Evolutionary conservation across 345 rosid species (phyloP).

Genomic region (Gossypioides kirkii): DNA sequence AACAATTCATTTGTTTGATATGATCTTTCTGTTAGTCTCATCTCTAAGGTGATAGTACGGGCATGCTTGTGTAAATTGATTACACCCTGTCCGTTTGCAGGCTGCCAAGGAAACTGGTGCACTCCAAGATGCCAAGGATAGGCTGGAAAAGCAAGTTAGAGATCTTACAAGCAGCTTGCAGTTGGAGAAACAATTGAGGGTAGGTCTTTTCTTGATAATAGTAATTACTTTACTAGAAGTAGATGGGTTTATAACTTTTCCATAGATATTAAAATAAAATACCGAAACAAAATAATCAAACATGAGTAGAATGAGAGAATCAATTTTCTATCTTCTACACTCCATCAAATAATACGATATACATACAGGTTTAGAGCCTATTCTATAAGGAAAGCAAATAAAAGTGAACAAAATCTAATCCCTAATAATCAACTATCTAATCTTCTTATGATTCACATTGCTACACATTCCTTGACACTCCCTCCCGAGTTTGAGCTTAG

Average conservation of each 20-base stretch:
- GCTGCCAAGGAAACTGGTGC: constrained; percentile 97
- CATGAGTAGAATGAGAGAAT: no score
- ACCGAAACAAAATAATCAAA: no score
- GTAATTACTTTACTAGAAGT: not conserved
- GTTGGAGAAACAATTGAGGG: constrained; percentile 82
- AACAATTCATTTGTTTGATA: not conserved
- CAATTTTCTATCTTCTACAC: no score
- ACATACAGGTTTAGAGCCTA: no score
- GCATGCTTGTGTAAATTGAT: not conserved
- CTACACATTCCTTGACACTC: no score
- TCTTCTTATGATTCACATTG: no score
- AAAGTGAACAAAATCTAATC: no score
- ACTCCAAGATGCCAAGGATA: constrained; percentile 88
- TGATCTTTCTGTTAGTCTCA: constrained; percentile 2
- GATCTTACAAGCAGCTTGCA: constrained; percentile 78
- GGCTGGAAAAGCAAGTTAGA: constrained; percentile 87
- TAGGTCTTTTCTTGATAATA: constrained; percentile 19
- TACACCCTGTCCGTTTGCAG: constrained; percentile 36
- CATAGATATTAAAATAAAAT: not conserved
- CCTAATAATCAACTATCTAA: no score
- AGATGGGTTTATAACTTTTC: not conserved
- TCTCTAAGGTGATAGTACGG: not conserved
- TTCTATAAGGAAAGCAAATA: no score
- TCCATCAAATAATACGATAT: no score
- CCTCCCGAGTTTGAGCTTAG: no score